Base-by-base conservation (phyloP, 1,284 basidiomycete species). In the Moesziomyces aphidis region DNA sequence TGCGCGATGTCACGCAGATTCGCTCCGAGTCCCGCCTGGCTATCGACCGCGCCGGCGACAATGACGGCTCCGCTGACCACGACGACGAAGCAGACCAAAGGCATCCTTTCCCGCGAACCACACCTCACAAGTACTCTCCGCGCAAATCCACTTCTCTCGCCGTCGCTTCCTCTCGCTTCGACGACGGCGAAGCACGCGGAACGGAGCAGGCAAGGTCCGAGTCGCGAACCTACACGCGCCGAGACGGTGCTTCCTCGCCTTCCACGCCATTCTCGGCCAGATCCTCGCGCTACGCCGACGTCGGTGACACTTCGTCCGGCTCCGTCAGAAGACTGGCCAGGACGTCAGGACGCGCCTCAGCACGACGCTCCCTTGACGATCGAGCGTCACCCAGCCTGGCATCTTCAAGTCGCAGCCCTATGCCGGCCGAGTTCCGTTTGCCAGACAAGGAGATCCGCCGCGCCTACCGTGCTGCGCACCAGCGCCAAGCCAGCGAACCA, bases 11-110 rank as follows among this genome's bases (percentile, higher is more conserved):
- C 46, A 62, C 47, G n/a, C 72, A 68, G 44, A 70, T 79, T 19
- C 61, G 76, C 31, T 76, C 77, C 44, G 76, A 79, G 34, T 76
- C 76, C 22, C 63, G 73, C 11, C 36, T 78, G 0, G 73, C 73
- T 13, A 48, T 48, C n/a, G 44, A 50, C 34, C 23, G 50, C 24
- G 24, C 24, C 24, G 59, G 42, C 22, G 61, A 71, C 42, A 58
- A 51, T 19, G 60, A 68, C 19, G 71, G 61, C 5, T 28, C 49
- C 10, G 22, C 15, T 5, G 54, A 36, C 15, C 45, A 62, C 7
- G 45, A 34, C 51, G 46, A 58, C 15, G 13, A 5, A 8, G 15
- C n/a, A 2, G 36, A 47, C n/a, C 45, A 60, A 10, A 54, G 50
- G 36, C 58, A 63, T 48, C 44, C 59, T 4, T 61, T 62, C 55